A percentile compares a stretch with the other conserved stretches of the same genome.
phyloP scores from a whole-genome alignment of 2,329 filamentous ascomycete species.

The Conoideocrella luteorostrata region DNA sequence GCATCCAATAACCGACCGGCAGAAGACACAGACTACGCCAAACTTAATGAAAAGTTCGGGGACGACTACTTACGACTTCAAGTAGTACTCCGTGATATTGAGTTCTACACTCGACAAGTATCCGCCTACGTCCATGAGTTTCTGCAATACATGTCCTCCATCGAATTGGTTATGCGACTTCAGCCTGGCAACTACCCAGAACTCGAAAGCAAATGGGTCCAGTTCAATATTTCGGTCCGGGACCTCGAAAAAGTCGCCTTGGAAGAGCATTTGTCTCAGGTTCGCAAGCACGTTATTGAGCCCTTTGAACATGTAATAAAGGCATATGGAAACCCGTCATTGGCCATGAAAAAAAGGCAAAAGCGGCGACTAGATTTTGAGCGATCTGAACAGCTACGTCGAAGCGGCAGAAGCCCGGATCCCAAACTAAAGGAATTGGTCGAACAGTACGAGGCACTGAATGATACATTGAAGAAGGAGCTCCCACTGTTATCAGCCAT shows the following conservation, averaged over 20 bases:
- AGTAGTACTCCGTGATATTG: constrained; percentile 88
- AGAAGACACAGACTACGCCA: constrained; percentile 76
- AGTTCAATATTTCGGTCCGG: constrained; percentile 79
- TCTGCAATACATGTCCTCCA: constrained; percentile 70
- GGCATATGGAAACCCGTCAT: constrained; percentile 74
- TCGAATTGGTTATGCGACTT: constrained; percentile 73
- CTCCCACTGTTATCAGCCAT: constrained; percentile 75
- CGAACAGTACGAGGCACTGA: constrained; percentile 84
- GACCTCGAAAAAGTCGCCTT: constrained; percentile 79
- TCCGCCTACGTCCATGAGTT: constrained; percentile 76
- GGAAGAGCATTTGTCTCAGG: constrained; percentile 67
- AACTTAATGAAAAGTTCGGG: constrained; percentile 77
- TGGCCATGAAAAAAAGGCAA: constrained; percentile 88
- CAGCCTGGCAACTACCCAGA: constrained; percentile 71
- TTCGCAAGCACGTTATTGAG: constrained; percentile 77
- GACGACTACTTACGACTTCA: constrained; percentile 90
- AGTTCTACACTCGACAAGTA: constrained; percentile 80
- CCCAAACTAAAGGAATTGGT: constrained; percentile 77
- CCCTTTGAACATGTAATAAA: constrained; percentile 75
- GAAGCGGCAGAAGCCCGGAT: constrained; percentile 78
- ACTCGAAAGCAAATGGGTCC: constrained; percentile 89
- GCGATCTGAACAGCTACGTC: constrained; percentile 69
- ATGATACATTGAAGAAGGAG: constrained; percentile 89
- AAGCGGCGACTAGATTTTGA: constrained; percentile 90
- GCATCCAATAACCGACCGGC: constrained; percentile 53